Percentiles rank a stretch among this genome's conserved stretches.
phyloP scores from a whole-genome alignment of 345 rosid species.

The Eucalyptus victrix region DNA sequence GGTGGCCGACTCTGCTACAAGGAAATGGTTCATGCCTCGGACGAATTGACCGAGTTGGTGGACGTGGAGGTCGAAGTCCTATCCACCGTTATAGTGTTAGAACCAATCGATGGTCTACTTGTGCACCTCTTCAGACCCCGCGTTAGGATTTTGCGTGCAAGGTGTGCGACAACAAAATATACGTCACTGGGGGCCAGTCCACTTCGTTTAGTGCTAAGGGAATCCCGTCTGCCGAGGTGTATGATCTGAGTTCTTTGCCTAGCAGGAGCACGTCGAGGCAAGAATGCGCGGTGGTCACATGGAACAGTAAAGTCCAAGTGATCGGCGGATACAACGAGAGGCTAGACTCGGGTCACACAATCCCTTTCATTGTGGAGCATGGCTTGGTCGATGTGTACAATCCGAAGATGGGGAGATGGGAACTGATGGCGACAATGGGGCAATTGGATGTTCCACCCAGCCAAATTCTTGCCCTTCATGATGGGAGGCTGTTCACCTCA shows the following conservation, averaged over 20 bases:
- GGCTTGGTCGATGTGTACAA: constrained; percentile 43
- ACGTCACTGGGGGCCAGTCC: constrained; percentile 40
- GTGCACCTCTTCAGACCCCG: constrained; percentile 10
- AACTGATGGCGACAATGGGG: constrained; percentile 43
- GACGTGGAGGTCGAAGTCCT: background rate
- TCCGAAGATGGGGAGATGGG: constrained; percentile 14
- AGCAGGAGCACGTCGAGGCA: constrained; percentile 22
- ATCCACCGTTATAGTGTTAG: constrained; percentile 2
- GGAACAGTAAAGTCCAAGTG: constrained; percentile 29
- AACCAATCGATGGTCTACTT: constrained; percentile 11
- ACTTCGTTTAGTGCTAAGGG: constrained; percentile 4
- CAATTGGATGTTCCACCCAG: constrained; percentile 52
- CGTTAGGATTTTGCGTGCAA: constrained; percentile 30
- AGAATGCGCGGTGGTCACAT: constrained; percentile 34
- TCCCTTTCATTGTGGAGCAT: constrained; percentile 19
- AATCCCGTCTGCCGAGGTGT: constrained; percentile 14
- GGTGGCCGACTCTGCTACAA: constrained; percentile 24
- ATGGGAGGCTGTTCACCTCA: constrained; percentile 29
- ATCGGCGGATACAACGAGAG: constrained; percentile 28
- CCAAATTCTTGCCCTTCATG: constrained; percentile 22
- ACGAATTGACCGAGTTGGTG: background rate
- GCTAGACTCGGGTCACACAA: background rate
- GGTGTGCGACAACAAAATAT: constrained; percentile 12
- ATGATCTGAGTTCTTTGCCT: constrained; percentile 31
- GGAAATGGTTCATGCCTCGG: background rate